Base-by-base conservation (phyloP, 2,329 filamentous ascomycete species). In the Paraphaeosphaeria minitans region DNA sequence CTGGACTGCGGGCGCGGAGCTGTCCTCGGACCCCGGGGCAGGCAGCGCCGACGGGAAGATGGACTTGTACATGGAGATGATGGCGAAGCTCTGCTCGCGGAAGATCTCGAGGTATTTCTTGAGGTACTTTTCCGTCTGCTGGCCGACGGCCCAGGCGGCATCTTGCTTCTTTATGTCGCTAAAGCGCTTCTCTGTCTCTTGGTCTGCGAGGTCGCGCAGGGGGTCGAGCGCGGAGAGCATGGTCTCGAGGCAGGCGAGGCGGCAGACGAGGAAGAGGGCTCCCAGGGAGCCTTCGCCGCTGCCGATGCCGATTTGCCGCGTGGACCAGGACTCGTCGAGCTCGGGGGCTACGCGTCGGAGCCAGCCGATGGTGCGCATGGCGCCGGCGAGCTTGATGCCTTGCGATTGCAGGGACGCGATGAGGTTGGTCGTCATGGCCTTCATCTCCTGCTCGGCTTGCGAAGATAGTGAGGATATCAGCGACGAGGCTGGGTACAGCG, bases 81-180 rank as follows among this genome's bases (percentile, higher is more conserved):
- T 96, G 45, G 89, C 91, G 75, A 99, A 99, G 73, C 92, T 97
- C 77, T 99, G 95, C 77, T 99, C 95, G 53, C 95, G 90, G 75
- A 98, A 98, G 29, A 99, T 93, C 74, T 99, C 95, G 68, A 99
- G 91, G 77, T 96, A 99, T 49, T 93, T 86, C 77, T 98, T 99
- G 45, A 99, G 80, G 70, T 93, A 99, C 53, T 93, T 86, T 76
- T 98, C 95, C 0, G 93, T 97, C 75, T 98, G 95, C 70, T 96
- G 93, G 0, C 94, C 94, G 0, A 87, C 87, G 2, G 84, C 86
- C 85, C 84, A 90, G 37, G 77, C 69, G 12, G 55, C 84, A 80
- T 82, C 47, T 76, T 72, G 51, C 77, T 63, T 64, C 58, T 73
- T 57, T 53, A 68, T 57, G 10, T 63, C 63, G 12, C 24, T 70